These are phyloP conservation scores for Aspergillus steynii DNA, from an alignment of 495 filamentous ascomycete genomes.

Conservation along the genomic window DNA sequence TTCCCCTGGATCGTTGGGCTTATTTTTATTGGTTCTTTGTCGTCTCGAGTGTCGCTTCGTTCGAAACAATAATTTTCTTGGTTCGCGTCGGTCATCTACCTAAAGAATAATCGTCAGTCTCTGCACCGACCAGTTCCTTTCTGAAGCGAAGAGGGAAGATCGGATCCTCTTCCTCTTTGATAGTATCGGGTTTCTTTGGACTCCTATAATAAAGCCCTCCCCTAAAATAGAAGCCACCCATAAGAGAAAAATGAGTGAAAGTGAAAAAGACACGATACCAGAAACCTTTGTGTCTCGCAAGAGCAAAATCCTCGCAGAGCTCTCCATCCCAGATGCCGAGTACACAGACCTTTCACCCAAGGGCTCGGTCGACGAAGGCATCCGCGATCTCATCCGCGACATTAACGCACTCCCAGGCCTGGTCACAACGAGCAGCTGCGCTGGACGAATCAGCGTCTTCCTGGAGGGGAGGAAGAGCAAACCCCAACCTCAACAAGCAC, in stretches of 20 bases:
- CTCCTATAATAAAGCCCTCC: background rate
- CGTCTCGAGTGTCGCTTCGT: background rate
- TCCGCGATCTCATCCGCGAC: conserved; percentile 70
- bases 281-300: conserved; percentile 60
- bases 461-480: conserved; percentile 67
- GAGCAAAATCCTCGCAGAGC: conserved; percentile 60
- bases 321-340: conserved; percentile 60
- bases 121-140: background rate
- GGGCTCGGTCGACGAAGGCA: conserved; percentile 75
- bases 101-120: background rate
- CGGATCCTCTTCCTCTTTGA: background rate
- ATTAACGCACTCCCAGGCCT: conserved; percentile 72
- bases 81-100: background rate
- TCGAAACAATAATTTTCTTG: background rate
- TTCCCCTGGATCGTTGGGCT: background rate
- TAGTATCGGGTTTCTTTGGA: background rate
- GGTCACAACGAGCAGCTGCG: conserved; percentile 90
- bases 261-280: conserved; percentile 28
- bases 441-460: conserved; percentile 82
- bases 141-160: background rate
- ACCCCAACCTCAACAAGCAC: background rate
- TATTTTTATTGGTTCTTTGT: background rate
- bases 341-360: conserved; percentile 84
- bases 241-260: conserved; percentile 13
- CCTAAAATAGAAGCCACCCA: conserved; percentile 6